phyloP scores from a whole-genome alignment of 140 eudicot species.

The Ambrosia hybrid region DNA sequence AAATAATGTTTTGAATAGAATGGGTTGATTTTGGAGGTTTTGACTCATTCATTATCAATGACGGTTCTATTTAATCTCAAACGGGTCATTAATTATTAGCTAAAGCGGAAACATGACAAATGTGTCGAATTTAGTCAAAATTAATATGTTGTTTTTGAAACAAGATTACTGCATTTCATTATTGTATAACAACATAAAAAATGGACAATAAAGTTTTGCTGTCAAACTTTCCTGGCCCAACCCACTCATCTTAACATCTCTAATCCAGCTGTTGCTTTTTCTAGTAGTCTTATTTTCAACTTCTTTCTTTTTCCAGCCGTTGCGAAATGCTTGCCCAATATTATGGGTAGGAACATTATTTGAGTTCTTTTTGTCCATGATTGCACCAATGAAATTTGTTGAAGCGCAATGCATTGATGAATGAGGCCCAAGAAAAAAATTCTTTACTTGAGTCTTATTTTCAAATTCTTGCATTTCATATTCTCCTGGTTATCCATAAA shows the following conservation, averaged over 20 bases:
- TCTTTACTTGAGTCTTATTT: slow-evolving; percentile 36
- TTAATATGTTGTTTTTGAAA: not conserved
- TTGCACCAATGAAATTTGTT: slow-evolving; percentile 24
- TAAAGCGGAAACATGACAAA: not conserved
- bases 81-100: not conserved
- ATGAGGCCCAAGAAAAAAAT: slow-evolving; percentile 52
- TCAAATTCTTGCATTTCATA: slow-evolving; percentile 75
- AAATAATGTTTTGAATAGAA: slow-evolving; percentile 13
- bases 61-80: not conserved
- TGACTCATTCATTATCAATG: not conserved
- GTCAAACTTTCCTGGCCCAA: too few relatives aligned
- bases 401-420: slow-evolving; percentile 44
- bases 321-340: slow-evolving; percentile 69
- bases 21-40: slow-evolving; percentile 1
- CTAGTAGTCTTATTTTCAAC: slow-evolving; percentile 49
- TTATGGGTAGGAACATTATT: slow-evolving; percentile 47
- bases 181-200: too few relatives aligned
- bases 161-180: not conserved
- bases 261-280: slow-evolving; percentile 50
- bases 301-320: slow-evolving; percentile 70
- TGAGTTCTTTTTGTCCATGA: slow-evolving; percentile 49
- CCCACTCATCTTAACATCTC: too few relatives aligned
- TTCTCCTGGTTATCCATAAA: slow-evolving; percentile 55
- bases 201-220: not conserved
- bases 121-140: not conserved